These are phyloP conservation scores for Amylocarpus encephaloides DNA, from an alignment of 2,329 filamentous ascomycete species.

Conservation along the genomic window DNA sequence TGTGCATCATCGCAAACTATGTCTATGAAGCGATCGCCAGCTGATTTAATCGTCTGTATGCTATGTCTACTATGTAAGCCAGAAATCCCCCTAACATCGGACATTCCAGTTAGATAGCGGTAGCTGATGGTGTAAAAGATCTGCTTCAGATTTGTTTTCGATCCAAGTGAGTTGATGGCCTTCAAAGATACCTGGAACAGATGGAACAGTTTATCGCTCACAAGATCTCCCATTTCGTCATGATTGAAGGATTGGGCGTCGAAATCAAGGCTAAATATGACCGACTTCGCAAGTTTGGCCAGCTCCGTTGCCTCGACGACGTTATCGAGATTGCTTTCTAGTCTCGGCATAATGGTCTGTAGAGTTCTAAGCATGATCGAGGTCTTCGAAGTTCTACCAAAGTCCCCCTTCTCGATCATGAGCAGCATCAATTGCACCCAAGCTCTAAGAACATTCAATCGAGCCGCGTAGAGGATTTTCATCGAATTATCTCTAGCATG, in stretches of 20 bases:
- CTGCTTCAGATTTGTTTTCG: slow-evolving; percentile 66
- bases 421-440: slow-evolving; percentile 84
- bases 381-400: slow-evolving; percentile 64
- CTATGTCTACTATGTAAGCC: slow-evolving; percentile 43
- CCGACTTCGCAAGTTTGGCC: slow-evolving; percentile 65
- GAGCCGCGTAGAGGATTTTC: slow-evolving; percentile 43
- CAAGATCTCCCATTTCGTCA: slow-evolving; percentile 57
- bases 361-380: slow-evolving; percentile 80
- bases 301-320: slow-evolving; percentile 67
- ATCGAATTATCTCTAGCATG: slow-evolving; percentile 59
- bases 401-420: slow-evolving; percentile 75
- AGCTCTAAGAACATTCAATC: slow-evolving; percentile 65
- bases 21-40: slow-evolving; percentile 77
- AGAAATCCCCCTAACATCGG: slow-evolving; percentile 45
- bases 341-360: slow-evolving; percentile 79
- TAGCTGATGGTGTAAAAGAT: slow-evolving; percentile 90
- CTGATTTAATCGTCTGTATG: slow-evolving; percentile 66
- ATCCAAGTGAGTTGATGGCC: slow-evolving; percentile 68
- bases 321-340: slow-evolving; percentile 68
- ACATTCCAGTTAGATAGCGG: slow-evolving; percentile 70
- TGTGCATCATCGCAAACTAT: slow-evolving; percentile 91
- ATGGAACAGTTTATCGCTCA: slow-evolving; percentile 84
- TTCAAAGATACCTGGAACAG: slow-evolving; percentile 82
- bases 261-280: slow-evolving; percentile 67
- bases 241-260: slow-evolving; percentile 35